phyloP scores from a whole-genome alignment of 768 basidiomycete species.

The Strobilomyces dryophilus region DNA sequence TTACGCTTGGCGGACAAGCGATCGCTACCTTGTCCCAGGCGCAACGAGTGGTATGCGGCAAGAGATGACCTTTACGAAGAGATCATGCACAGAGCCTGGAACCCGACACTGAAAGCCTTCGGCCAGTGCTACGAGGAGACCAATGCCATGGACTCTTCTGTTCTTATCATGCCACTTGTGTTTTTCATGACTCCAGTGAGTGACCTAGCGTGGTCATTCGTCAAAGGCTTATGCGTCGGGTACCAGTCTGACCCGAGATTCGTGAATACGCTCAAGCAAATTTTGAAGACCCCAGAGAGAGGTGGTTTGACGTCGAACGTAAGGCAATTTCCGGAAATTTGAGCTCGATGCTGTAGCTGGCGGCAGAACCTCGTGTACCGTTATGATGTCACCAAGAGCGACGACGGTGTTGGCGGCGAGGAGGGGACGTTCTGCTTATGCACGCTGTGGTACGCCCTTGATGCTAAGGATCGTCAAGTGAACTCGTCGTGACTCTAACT shows the following conservation, averaged over 20 bases:
- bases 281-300: constrained; percentile 82
- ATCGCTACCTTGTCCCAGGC: constrained; percentile 79
- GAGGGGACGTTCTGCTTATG: constrained; percentile 94
- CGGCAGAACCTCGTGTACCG: constrained; percentile 80
- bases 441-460: constrained; percentile 59
- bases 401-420: constrained; percentile 94
- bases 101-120: constrained; percentile 62
- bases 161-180: constrained; percentile 89
- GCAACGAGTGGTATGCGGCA: constrained; percentile 64
- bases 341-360: constrained; percentile 1
- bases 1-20: constrained; percentile 93
- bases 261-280: constrained; percentile 75
- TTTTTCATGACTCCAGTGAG: constrained; percentile 84
- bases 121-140: constrained; percentile 90
- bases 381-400: constrained; percentile 80
- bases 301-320: constrained; percentile 91
- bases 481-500: neutral
- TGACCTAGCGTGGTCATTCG: constrained; percentile 6
- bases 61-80: constrained; percentile 90
- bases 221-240: neutral
- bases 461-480: neutral
- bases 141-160: constrained; percentile 77
- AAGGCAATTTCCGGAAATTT: neutral
- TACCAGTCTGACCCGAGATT: constrained; percentile 83
- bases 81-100: constrained; percentile 88